Percentiles rank a stretch among this genome's conserved stretches.
These are phyloP conservation scores for Suillus brevipes DNA, from an alignment of 768 basidiomycete genomes.

Conservation along the genomic window DNA sequence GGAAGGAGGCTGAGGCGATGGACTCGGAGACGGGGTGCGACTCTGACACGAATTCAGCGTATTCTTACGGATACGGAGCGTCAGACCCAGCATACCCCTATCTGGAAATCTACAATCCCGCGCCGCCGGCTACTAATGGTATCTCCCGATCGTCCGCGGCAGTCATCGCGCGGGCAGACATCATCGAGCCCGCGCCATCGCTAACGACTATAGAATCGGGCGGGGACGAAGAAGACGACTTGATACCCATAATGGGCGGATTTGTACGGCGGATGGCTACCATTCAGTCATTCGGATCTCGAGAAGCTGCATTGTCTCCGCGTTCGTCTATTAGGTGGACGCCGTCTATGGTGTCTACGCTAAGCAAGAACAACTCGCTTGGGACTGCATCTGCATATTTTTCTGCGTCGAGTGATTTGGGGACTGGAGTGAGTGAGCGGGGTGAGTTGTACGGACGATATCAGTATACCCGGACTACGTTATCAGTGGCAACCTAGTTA, in stretches of 20 bases:
- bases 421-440: slow-evolving; percentile 26
- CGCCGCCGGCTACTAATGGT: neutral
- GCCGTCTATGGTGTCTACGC: neutral
- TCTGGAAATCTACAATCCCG: slow-evolving; percentile 31
- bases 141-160: slow-evolving; percentile 16
- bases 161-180: neutral
- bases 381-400: slow-evolving; percentile 28
- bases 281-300: slow-evolving; percentile 74
- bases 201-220: neutral
- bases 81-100: slow-evolving; percentile 29
- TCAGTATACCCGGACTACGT: slow-evolving; percentile 12
- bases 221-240: slow-evolving; percentile 28
- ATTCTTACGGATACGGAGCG: slow-evolving; percentile 31
- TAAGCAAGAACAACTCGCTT: slow-evolving; percentile 15
- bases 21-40: neutral
- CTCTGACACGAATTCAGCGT: slow-evolving; percentile 6
- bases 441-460: slow-evolving; percentile 25
- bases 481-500: neutral
- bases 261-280: slow-evolving; percentile 77
- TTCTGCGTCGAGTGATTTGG: slow-evolving; percentile 25
- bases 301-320: slow-evolving; percentile 41
- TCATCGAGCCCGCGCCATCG: neutral
- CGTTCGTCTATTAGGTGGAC: slow-evolving; percentile 25
- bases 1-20: neutral
- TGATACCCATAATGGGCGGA: slow-evolving; percentile 61